These are phyloP conservation scores for Tricholoma sp. DNA, from an alignment of 768 basidiomycete genomes.

Conservation along the genomic window DNA sequence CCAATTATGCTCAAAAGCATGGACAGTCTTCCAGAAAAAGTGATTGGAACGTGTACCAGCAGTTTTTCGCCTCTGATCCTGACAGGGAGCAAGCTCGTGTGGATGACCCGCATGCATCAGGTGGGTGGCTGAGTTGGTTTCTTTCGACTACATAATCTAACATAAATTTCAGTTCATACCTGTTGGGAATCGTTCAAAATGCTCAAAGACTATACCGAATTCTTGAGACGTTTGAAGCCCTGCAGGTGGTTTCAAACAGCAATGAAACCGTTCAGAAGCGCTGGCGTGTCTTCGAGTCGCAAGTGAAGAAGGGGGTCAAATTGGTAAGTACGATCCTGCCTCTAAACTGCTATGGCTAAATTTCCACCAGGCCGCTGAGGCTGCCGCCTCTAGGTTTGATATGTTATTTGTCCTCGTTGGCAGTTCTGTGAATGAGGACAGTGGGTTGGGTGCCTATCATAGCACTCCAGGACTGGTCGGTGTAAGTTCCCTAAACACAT, in stretches of 20 bases:
- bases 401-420: neutral
- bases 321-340: neutral
- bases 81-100: neutral
- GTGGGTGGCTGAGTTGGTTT: neutral
- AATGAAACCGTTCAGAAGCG: neutral
- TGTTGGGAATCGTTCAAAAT: neutral
- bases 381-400: neutral
- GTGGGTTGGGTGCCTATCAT: too few relatives aligned
- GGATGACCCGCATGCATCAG: neutral
- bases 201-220: neutral
- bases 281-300: too few relatives aligned
- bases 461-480: neutral
- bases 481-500: neutral
- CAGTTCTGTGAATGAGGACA: too few relatives aligned
- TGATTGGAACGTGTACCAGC: neutral
- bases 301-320: too few relatives aligned
- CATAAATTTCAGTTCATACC: too few relatives aligned
- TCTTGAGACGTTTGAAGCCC: too few relatives aligned
- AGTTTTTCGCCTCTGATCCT: conserved; percentile 1
- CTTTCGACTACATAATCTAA: neutral
- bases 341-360: neutral
- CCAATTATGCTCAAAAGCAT: neutral
- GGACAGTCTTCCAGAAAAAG: neutral
- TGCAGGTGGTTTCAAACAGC: neutral
- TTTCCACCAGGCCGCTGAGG: neutral